These are phyloP conservation scores for Pythium pectinolyticum DNA, from an alignment of 352 stramenopile genomes.

Conservation along the genomic window DNA sequence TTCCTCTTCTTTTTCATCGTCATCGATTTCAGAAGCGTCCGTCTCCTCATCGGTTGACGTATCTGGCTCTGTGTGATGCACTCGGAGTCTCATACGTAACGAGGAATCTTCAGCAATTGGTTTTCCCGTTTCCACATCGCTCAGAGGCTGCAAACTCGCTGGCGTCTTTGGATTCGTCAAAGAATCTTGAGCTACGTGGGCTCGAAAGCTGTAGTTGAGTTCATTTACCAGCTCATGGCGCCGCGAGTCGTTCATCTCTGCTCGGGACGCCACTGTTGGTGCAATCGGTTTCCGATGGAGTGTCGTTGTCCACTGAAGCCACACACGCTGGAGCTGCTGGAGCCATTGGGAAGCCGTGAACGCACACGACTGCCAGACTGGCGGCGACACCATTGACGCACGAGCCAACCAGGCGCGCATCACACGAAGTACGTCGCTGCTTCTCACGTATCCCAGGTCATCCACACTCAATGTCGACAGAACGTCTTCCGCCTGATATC, in stretches of 20 bases:
- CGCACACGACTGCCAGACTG: conserved; percentile 42
- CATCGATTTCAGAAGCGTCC: not conserved
- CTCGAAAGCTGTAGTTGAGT: conserved; percentile 15
- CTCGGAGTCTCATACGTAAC: not conserved
- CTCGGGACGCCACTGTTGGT: not conserved
- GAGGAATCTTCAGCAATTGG: not conserved
- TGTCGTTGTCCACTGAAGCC: not conserved
- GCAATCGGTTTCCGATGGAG: not conserved
- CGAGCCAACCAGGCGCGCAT: conserved; percentile 42
- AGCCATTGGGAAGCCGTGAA: not conserved
- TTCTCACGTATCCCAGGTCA: conserved; percentile 46
- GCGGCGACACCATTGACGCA: conserved; percentile 28
- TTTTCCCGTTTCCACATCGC: not conserved
- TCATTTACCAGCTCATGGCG: not conserved
- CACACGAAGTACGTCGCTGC: conserved; percentile 50
- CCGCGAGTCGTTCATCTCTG: not conserved
- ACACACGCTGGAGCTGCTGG: not conserved
- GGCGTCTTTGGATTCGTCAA: too few relatives aligned
- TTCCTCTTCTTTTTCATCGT: not conserved
- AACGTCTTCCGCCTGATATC: conserved; percentile 37
- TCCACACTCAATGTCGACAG: conserved; percentile 36
- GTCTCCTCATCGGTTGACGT: not conserved
- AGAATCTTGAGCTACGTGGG: not conserved
- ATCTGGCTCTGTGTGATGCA: not conserved
- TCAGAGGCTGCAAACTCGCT: not conserved